phyloP scores from a whole-genome alignment of 768 basidiomycete species.

The Serendipita indica region DNA sequence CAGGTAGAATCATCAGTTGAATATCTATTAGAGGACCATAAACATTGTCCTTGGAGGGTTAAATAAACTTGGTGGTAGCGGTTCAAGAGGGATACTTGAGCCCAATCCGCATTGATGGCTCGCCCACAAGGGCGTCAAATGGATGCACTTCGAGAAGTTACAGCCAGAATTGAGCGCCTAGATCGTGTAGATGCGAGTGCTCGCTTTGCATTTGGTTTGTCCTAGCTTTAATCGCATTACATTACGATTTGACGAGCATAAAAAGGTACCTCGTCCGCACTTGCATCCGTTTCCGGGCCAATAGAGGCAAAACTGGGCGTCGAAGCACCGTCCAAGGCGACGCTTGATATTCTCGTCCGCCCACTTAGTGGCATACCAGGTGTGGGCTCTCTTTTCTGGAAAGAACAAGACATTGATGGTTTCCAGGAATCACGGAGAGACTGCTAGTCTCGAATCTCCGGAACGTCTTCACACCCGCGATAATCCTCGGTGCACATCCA shows the following conservation, averaged over 20 bases:
- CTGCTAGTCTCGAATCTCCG: constrained; percentile 39
- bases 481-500: constrained; percentile 55
- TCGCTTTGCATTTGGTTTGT: constrained; percentile 47
- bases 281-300: constrained; percentile 68
- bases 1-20: no score
- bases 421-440: constrained; percentile 44
- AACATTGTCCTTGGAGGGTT: no score
- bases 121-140: background rate
- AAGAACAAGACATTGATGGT: background rate
- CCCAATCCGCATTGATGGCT: background rate
- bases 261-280: constrained; percentile 30
- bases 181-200: constrained; percentile 68
- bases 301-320: constrained; percentile 55
- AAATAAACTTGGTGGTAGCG: no score
- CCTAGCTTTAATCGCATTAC: background rate
- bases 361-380: constrained; percentile 54
- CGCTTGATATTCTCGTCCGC: constrained; percentile 58
- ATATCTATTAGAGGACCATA: no score
- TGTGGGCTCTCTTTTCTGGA: constrained; percentile 9
- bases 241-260: constrained; percentile 15
- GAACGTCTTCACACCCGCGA: constrained; percentile 40
- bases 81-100: no score
- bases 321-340: constrained; percentile 57
- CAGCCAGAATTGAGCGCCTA: constrained; percentile 36
- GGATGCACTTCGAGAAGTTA: background rate